Base-by-base conservation (phyloP, 148 eudicot genomes). In the Amaranthus cruentus region DNA sequence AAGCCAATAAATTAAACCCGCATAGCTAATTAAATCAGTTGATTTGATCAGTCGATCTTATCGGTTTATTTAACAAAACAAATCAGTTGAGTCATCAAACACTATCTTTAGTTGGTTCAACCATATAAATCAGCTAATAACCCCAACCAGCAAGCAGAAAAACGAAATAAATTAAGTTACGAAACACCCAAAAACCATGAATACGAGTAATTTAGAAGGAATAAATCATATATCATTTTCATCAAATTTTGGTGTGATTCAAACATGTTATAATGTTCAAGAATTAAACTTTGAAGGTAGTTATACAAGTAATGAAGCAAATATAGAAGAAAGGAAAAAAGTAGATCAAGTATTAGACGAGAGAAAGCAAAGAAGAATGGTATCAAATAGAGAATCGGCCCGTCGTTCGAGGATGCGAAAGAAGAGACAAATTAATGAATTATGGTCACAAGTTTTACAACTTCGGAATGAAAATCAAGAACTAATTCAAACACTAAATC, bases 251-350 rank as follows among this genome's bases (percentile, higher is more conserved):
- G 18, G 75, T 68, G 58, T 5, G 78, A 75, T 76, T 57, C 84
- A 84, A 48, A 53, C 60, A 21, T 68, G 77, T 11, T 38, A 69
- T n/a, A 79, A 65, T 38, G 62, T 65, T 52, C 77, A 62, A 0
- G 88, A 83, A 9, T 70, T 76, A 61, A 65, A 55, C 54, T 74
- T 77, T 10, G 85, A 72, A 55, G 68, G 80, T n/a, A 69, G 83
- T 2, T 78, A 84, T 66, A 28, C 82, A n/a, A 83, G 87, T 78
- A 93, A 91, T 11, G 91, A 87, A 47, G 81, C 83, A 13, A 89
- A 84, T 9, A 87, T 28, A 86, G 66, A 77, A 78, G 10, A 62
- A 75, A 15, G 62, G 10, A 7, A 18, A 66, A 2, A 47, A 28
- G 38, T 28, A 28, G 38, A 54, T 7, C 55, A 7, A 47, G 38